Evolutionary conservation across 768 basidiomycete genomes (phyloP), one percentile per base, ranked within the genome.

Genomic region (Ephemerocybe angulata): DNA sequence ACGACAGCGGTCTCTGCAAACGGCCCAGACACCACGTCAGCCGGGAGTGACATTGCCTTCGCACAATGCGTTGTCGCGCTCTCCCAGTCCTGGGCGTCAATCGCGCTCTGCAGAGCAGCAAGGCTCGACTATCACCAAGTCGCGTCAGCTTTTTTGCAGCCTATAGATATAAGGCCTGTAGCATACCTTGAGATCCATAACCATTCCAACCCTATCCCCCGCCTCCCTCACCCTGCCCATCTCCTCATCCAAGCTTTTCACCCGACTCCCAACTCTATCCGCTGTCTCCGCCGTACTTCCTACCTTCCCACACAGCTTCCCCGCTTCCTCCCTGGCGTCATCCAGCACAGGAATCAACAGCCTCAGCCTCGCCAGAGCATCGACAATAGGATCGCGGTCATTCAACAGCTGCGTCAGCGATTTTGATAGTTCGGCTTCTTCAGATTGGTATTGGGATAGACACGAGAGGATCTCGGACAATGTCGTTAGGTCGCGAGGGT

Each of bases 71-170:
- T 80, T 0, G 94, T 86, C 3, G 97, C 97, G 2, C 90, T 83
- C 67, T 99, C 97, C 97, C 97, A 99, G 64, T 98, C 97, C 60
- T 90, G 83, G 42, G 74, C 76, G 28, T 88, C 86, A 28, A 98
- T 94, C 1, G 96, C 87, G 0, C 82, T 81, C 81, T 93, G 73
- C 10, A 76, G 70, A 31, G 68, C 71, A 55, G 68, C 57, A 24
- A 79, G 62, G 13, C 74, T 79, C 10, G 73, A 70, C 76, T 79
- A 47, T 11, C 21, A 40, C 48, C 42, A 56, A 57, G 51, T 8
- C 46, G 60, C 27, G 24, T n/a, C 52, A 7, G 50, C 27, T 11
- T 40, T 7, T 44, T 37, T 53, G 28, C 13, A 28, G 28, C 30
- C 31, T 41, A 27, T 47, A 19, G 15, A 31, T 27, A 27, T 29